Evolutionary conservation across 179 eudicot species (phyloP), one percentile per base, ranked within the genome.

Genomic region (Actinidia arguta): DNA sequence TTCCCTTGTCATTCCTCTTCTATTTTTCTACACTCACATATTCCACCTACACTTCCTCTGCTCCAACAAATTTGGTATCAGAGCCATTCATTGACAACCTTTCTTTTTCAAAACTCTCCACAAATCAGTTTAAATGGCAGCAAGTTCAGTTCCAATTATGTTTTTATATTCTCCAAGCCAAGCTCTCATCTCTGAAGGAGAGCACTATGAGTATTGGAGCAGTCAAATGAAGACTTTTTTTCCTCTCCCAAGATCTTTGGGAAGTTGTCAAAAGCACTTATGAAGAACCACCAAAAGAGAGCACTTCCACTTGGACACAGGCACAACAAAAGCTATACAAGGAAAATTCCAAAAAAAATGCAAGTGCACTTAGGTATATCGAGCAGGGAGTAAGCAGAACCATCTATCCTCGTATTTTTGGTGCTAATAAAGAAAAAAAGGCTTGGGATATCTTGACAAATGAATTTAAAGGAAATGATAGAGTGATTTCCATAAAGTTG

Each of bases 401-500:
- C n/a, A n/a, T n/a, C n/a, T n/a, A n/a, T n/a, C n/a, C n/a, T n/a
- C n/a, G n/a, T n/a, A n/a, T n/a, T n/a, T n/a, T n/a, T 66, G 71
- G 17, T 14, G 76, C 56, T 2, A 42, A 9, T 4, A 66, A 16
- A 39, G n/a, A 76, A 12, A 24, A 82, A 54, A 56, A 58, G 7
- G 64, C 69, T 1, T 82, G 76, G 68, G 76, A 75, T 6, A 76
- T 22, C 69, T 42, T 82, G 1, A 51, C 76, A 5, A 66, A 44
- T 52, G 67, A 52, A 9, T 82, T 64, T 12, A 9, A 63, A 54
- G 70, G 76, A 4, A 8, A 20, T 9, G 59, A 76, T 0, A 82
- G 46, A 24, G 64, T 73, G 20, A 75, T 73, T n/a, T 39, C 73
- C 31, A 31, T 79, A 10, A 48, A n/a, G 42, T 46, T 59, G 4